Conservation (phyloP, 495 filamentous ascomycete species). For the Xanthoparmelia taractica region DNA sequence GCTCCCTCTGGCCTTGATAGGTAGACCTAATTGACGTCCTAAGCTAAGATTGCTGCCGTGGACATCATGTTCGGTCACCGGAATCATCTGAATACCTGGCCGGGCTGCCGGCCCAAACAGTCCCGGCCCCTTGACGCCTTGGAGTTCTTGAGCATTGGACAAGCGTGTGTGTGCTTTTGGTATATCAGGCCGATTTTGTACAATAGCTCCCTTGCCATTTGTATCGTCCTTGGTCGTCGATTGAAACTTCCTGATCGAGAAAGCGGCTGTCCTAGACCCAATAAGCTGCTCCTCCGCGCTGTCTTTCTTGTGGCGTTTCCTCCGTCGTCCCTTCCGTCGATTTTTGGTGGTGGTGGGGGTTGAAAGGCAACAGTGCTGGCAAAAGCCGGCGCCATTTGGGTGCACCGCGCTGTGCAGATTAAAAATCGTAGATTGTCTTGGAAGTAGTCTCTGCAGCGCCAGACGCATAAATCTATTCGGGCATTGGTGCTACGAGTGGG, state of each 20-base stretch:
- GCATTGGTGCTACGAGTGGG: neutral
- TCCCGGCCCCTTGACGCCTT: neutral
- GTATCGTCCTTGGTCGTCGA: neutral
- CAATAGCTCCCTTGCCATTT: neutral
- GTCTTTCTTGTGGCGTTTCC: neutral
- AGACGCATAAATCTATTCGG: constrained; percentile 14
- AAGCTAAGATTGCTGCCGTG: neutral
- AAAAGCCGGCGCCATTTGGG: neutral
- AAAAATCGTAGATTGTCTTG: constrained; percentile 9
- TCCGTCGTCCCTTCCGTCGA: neutral
- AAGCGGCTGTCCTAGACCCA: neutral
- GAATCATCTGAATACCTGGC: neutral
- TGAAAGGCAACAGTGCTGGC: neutral
- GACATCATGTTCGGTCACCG: neutral
- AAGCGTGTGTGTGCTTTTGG: neutral
- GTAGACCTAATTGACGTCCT: neutral
- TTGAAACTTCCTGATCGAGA: too few species aligned
- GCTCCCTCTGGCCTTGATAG: neutral
- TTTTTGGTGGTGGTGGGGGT: too few species aligned
- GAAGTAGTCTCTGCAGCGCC: constrained; percentile 24
- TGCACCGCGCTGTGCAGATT: constrained; percentile 5
- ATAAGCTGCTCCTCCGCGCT: neutral
- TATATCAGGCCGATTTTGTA: neutral
- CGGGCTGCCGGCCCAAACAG: neutral
- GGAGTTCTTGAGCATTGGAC: neutral